Evolutionary conservation across 352 stramenopile genomes (phyloP), one percentile per base, ranked within the genome.

Genomic region (Globisporangium canariense): DNA sequence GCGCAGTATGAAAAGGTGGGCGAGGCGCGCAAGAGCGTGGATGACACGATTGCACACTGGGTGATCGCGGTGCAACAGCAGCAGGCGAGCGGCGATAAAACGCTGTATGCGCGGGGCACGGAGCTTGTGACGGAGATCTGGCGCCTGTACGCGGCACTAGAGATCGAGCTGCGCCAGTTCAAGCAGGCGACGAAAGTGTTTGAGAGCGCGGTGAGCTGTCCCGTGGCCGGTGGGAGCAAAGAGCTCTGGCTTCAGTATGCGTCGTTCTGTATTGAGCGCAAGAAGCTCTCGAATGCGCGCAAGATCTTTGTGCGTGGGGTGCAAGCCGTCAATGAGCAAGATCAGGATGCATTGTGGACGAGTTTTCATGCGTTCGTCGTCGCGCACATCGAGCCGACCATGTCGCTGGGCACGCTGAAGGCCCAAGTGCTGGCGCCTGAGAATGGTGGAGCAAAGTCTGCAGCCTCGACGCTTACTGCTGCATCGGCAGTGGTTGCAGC

Each of bases 171-270:
- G 57, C 80, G 84, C 13, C 84, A 93, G 74, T 93, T 93, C 65
- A 93, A 93, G 62, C 84, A 93, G 68, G 83, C 84, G 45, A 93
- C 84, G 8, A 91, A 89, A 60, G 82, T 91, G 38, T 89, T 91
- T 58, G 84, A 93, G 62, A 64, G 71, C 46, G 84, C 80, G 5
- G 76, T 81, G 51, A 73, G 50, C 47, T 90, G 81, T 54, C 70
- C 79, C 9, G 67, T 89, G 3, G 81, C 79, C 2, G 68, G 73
- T 20, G 47, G 28, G 18, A 76, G 64, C 57, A 72, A 62, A 4
- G 58, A 62, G 9, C 62, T 89, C 30, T 92, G 80, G 81, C 68
- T 90, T 18, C 73, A 86, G 62, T 93, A 91, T 49, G 82, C 83
- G 32, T 65, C 75, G 52, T 93, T 93, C 62, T 93, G 83, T 62